These are phyloP conservation scores for Globisporangium perplexum DNA, from an alignment of 352 stramenopile genomes.

Conservation along the genomic window DNA sequence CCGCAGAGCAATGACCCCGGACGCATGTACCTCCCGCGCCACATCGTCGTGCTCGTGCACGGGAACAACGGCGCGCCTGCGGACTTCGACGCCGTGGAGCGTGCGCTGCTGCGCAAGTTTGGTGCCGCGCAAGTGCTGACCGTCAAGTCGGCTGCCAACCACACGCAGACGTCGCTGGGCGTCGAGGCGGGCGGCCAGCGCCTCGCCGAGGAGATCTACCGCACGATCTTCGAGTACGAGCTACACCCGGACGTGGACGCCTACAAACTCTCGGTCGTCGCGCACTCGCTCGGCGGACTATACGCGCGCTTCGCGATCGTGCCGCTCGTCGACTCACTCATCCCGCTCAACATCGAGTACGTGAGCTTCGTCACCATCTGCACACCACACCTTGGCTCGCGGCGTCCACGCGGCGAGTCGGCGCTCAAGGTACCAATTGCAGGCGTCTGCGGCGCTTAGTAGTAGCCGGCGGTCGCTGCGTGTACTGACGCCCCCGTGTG, in stretches of 20 bases:
- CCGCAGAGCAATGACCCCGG: constrained; percentile 1
- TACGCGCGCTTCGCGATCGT: constrained; percentile 67
- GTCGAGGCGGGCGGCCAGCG: constrained; percentile 58
- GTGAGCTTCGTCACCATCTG: constrained; percentile 78
- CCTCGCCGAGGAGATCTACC: constrained; percentile 62
- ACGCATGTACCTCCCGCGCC: constrained; percentile 30
- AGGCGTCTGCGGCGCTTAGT: no score
- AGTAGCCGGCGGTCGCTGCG: no score
- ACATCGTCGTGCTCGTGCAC: constrained; percentile 80
- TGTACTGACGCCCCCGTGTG: not conserved
- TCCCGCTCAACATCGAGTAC: constrained; percentile 57
- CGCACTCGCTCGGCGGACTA: constrained; percentile 71
- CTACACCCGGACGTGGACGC: constrained; percentile 32
- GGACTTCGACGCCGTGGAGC: constrained; percentile 64
- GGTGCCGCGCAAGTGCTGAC: constrained; percentile 41
- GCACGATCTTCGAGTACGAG: constrained; percentile 52
- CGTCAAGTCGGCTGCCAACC: constrained; percentile 63
- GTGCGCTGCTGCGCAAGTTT: constrained; percentile 37
- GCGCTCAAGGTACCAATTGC: constrained; percentile 43
- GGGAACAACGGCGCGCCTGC: constrained; percentile 73
- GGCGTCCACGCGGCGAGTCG: constrained; percentile 49
- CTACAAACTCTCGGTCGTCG: constrained; percentile 70
- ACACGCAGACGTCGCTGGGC: constrained; percentile 54
- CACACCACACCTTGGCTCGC: constrained; percentile 72
- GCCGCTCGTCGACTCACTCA: constrained; percentile 45